Percentiles rank a stretch among this genome's conserved stretches.
These are phyloP conservation scores for Cercospora berteroae DNA, from an alignment of 2,329 filamentous ascomycete species.

Conservation along the genomic window DNA sequence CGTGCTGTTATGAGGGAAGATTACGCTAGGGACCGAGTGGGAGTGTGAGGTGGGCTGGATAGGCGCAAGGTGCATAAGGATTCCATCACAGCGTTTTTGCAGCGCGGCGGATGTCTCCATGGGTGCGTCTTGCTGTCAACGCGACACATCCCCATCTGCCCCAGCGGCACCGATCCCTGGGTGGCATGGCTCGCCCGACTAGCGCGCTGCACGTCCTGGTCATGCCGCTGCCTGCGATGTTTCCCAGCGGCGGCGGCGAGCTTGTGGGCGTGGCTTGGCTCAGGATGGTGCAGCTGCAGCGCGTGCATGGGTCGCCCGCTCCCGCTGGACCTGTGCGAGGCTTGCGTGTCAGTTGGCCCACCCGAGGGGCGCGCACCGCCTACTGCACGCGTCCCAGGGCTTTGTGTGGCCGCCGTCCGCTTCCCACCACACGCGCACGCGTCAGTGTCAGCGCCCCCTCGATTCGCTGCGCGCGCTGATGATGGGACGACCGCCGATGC, in stretches of 20 bases:
- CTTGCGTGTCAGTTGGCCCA: conserved; percentile 24
- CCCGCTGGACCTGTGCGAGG: conserved; percentile 9
- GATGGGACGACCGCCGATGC: background rate
- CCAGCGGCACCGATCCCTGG: conserved; percentile 28
- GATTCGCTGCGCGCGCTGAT: conserved; percentile 4
- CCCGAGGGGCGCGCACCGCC: too few species aligned
- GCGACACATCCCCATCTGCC: conserved; percentile 29
- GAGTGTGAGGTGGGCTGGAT: conserved; percentile 14
- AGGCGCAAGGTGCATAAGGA: conserved; percentile 19
- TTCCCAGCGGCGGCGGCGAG: conserved; percentile 5
- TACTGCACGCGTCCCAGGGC: conserved; percentile 11
- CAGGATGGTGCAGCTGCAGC: background rate
- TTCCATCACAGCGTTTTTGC: conserved; percentile 19
- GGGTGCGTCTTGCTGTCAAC: conserved; percentile 21
- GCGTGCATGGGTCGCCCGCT: conserved; percentile 13
- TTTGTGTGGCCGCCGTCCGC: conserved; percentile 7
- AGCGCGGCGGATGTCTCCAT: conserved; percentile 15
- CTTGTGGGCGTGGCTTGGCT: background rate
- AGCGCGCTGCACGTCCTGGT: conserved; percentile 26
- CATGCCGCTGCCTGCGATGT: conserved; percentile 20
- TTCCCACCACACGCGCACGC: conserved; percentile 6
- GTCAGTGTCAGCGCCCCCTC: background rate
- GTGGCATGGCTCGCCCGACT: conserved; percentile 24
- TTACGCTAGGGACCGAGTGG: conserved; percentile 13
- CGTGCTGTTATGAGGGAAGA: conserved; percentile 24